Base-by-base conservation (phyloP, 208 protist genomes). In the Acanthamoeba sp. region DNA sequence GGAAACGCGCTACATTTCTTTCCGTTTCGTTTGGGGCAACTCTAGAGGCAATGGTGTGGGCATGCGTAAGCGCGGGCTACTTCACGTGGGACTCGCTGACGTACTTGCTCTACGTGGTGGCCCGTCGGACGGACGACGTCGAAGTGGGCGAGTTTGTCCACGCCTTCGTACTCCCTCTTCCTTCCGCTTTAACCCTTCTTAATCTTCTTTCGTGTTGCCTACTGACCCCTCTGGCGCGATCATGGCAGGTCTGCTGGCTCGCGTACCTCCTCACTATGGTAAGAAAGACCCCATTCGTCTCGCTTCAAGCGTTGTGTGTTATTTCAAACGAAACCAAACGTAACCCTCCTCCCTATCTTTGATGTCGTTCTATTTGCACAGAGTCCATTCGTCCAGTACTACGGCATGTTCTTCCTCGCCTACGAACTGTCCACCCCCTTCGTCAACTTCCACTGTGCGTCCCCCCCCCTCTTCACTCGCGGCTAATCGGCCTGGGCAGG, bases 41-140 rank as follows among this genome's bases (percentile, higher is more conserved):
- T n/a, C n/a, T 22, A 87, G 78, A 50, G 78, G 78, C 78, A 10
- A 62, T 62, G 24, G 7, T 62, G 45, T 87, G 78, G 78, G 78
- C 48, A 12, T 59, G 45, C 27, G 27, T 87, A 0, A 87, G 78
- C 45, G 78, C 78, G 78, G 78, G 78, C 38, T 87, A 87, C n/a
- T 87, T 87, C 34, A 40, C 78, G 78, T 87, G 78, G 78, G 78
- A 87, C n/a, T 87, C 42, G 78, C 27, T 87, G 5, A 87, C 78
- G 14, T 87, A 87, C 48, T 34, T 87, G 22, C 45, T 87, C 45
- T 87, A 87, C 45, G 78, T 87, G 45, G 45, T 62, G 29, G 27
- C 78, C 10, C 78, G 78, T n/a, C 38, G 78, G 45, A 87, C 78
- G 20, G 78, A 59, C 14, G 78, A 87, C 34, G 78, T 87, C 45